Conservation (phyloP, 2,329 filamentous ascomycete species). For the Fusarium succisae region DNA sequence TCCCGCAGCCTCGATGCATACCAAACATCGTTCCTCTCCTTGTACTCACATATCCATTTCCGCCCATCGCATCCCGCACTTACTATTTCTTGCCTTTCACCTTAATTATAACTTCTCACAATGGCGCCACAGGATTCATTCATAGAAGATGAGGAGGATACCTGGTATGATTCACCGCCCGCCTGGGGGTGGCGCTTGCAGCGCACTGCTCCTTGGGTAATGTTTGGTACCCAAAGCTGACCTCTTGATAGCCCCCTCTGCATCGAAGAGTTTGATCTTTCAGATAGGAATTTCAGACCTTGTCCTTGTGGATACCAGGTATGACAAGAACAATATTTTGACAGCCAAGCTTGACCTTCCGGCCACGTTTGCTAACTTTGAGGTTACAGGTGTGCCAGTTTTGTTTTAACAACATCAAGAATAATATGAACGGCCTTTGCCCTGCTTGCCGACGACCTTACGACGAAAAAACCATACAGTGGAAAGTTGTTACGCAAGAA, state of each 20-base stretch:
- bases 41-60: slow-evolving; percentile 37
- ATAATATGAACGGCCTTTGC: slow-evolving; percentile 95
- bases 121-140: slow-evolving; percentile 77
- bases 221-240: slow-evolving; percentile 38
- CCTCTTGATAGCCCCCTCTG: slow-evolving; percentile 81
- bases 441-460: slow-evolving; percentile 97
- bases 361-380: slow-evolving; percentile 39
- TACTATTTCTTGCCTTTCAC: slow-evolving; percentile 28
- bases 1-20: slow-evolving; percentile 44
- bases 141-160: slow-evolving; percentile 77
- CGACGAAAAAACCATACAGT: slow-evolving; percentile 96
- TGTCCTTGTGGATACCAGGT: slow-evolving; percentile 99
- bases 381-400: slow-evolving; percentile 90
- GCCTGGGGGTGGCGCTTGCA: slow-evolving; percentile 11
- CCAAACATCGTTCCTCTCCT: slow-evolving; percentile 38
- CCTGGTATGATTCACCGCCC: slow-evolving; percentile 61
- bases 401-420: slow-evolving; percentile 99
- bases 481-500: slow-evolving; percentile 93
- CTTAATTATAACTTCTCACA: slow-evolving; percentile 43
- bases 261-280: slow-evolving; percentile 98
- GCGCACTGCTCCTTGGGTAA: slow-evolving; percentile 34
- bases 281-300: slow-evolving; percentile 94
- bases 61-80: slow-evolving; percentile 31
- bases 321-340: slow-evolving; percentile 38
- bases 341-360: not conserved